phyloP scores from a whole-genome alignment of 2,329 filamentous ascomycete genomes.

The Mycosphaerelloides madeirae region DNA sequence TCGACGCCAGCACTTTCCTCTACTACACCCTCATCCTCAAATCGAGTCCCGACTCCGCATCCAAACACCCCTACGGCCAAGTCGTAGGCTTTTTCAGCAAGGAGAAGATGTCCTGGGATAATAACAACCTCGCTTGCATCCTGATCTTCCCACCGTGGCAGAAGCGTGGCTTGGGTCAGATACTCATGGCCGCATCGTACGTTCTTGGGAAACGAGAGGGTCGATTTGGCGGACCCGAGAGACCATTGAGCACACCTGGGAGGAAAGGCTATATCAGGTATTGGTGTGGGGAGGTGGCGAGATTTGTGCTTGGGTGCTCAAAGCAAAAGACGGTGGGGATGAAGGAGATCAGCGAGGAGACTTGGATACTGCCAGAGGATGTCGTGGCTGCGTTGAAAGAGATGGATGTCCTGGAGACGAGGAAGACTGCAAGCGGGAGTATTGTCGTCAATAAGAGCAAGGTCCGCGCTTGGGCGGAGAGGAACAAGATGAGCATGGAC shows the following conservation, averaged over 20 bases:
- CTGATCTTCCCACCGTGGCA: conserved; percentile 95
- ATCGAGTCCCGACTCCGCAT: conserved; percentile 41
- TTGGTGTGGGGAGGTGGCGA: conserved; percentile 78
- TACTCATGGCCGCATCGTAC: conserved; percentile 91
- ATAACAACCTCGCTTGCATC: conserved; percentile 96
- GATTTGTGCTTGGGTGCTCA: conserved; percentile 51
- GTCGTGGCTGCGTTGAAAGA: conserved; percentile 71
- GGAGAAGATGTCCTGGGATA: conserved; percentile 98
- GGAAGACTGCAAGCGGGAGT: conserved; percentile 49
- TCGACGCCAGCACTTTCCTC: conserved; percentile 88
- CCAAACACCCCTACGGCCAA: conserved; percentile 37
- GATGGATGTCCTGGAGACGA: conserved; percentile 65
- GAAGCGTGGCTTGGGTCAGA: conserved; percentile 76
- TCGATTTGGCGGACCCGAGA: conserved; percentile 85
- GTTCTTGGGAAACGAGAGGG: conserved; percentile 81
- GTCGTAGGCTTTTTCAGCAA: conserved; percentile 98
- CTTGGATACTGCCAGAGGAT: conserved; percentile 82
- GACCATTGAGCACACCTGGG: conserved; percentile 82
- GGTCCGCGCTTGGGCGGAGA: conserved; percentile 62
- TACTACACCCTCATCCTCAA: conserved; percentile 83
- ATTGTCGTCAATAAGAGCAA: conserved; percentile 53
- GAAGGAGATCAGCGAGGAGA: conserved; percentile 66
- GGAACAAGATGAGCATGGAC: conserved; percentile 58
- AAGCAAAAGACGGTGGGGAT: conserved; percentile 57
- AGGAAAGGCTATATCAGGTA: conserved; percentile 76